phyloP scores from a whole-genome alignment of 257 asterid genomes.

The Lycium barbarum region DNA sequence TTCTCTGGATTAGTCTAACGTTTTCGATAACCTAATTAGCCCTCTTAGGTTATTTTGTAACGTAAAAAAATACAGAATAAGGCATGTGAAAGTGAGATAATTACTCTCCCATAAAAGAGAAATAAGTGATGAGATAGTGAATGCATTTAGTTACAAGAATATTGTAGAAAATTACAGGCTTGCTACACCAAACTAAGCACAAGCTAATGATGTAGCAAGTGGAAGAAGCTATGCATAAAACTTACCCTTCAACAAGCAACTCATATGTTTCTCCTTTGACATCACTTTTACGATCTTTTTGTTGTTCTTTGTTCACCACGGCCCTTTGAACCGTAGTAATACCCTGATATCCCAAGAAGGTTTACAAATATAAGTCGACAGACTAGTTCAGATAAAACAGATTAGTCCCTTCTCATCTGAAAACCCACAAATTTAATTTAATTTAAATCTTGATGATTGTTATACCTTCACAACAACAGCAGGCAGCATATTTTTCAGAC shows the following conservation, averaged over 20 bases:
- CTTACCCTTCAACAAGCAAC: slow-evolving; percentile 93
- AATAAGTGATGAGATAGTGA: slow-evolving; percentile 13
- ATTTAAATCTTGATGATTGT: not conserved
- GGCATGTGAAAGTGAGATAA: slow-evolving; percentile 11
- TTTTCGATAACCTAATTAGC: not conserved
- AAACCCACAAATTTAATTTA: not conserved
- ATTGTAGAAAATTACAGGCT: not conserved
- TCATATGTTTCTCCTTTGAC: slow-evolving; percentile 49
- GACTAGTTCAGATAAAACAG: slow-evolving; percentile 25
- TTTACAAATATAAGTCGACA: slow-evolving; percentile 20
- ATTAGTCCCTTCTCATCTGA: not conserved
- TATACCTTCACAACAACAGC: slow-evolving; percentile 82
- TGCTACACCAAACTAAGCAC: slow-evolving; percentile 16
- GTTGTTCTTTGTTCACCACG: slow-evolving; percentile 62
- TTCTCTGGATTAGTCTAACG: slow-evolving; percentile 3
- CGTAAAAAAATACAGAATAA: not conserved
- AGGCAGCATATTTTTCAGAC: slow-evolving; percentile 67
- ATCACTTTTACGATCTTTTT: slow-evolving; percentile 26
- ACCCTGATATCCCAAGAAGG: slow-evolving; percentile 58
- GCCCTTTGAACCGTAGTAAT: slow-evolving; percentile 82
- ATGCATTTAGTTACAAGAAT: slow-evolving; percentile 9
- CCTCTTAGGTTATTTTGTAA: not conserved
- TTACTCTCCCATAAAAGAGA: slow-evolving; percentile 12
- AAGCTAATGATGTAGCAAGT: slow-evolving; percentile 13
- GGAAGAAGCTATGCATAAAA: slow-evolving; percentile 25